Percentiles rank a stretch among this genome's conserved stretches.
Evolutionary conservation across 2,329 filamentous ascomycete genomes (phyloP).

Genomic region (Periglandula ipomoeae): DNA sequence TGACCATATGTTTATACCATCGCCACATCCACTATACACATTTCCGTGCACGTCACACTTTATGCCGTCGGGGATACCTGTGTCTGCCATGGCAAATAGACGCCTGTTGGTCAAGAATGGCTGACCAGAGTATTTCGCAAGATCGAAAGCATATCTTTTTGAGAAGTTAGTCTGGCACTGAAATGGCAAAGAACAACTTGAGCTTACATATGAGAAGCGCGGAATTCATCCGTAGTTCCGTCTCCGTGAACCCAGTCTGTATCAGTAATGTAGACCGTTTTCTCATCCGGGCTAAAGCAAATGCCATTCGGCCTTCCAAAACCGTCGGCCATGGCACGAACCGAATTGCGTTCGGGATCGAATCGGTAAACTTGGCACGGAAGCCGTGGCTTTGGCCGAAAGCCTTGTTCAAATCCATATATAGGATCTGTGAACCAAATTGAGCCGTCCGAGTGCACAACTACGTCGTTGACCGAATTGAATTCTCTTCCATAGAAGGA

Average conservation of each 20-base stretch:
- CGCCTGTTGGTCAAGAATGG: slow-evolving; percentile 37
- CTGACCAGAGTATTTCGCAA: slow-evolving; percentile 15
- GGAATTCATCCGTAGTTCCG: slow-evolving; percentile 19
- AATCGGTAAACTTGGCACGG: slow-evolving; percentile 41
- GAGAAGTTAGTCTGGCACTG: no score
- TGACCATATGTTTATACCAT: slow-evolving; percentile 41
- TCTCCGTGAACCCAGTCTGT: slow-evolving; percentile 26
- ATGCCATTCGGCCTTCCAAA: slow-evolving; percentile 38
- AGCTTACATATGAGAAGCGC: slow-evolving; percentile 18
- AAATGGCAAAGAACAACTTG: no score
- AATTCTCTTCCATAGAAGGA: slow-evolving; percentile 35
- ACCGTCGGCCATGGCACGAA: slow-evolving; percentile 37
- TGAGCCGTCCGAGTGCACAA: slow-evolving; percentile 30
- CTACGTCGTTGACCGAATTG: slow-evolving; percentile 41
- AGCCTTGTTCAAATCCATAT: slow-evolving; percentile 38
- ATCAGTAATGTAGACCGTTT: slow-evolving; percentile 36
- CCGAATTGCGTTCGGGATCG: slow-evolving; percentile 27
- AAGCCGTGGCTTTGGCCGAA: slow-evolving; percentile 31
- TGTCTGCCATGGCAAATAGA: slow-evolving; percentile 40
- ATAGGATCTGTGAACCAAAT: slow-evolving; percentile 43
- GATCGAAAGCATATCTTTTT: slow-evolving; percentile 28
- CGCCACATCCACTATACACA: slow-evolving; percentile 39
- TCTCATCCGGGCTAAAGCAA: slow-evolving; percentile 35
- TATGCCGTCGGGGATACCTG: slow-evolving; percentile 37
- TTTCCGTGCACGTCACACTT: slow-evolving; percentile 37